Base-by-base conservation (phyloP, 495 filamentous ascomycete species). In the Entonaema liquescens region DNA sequence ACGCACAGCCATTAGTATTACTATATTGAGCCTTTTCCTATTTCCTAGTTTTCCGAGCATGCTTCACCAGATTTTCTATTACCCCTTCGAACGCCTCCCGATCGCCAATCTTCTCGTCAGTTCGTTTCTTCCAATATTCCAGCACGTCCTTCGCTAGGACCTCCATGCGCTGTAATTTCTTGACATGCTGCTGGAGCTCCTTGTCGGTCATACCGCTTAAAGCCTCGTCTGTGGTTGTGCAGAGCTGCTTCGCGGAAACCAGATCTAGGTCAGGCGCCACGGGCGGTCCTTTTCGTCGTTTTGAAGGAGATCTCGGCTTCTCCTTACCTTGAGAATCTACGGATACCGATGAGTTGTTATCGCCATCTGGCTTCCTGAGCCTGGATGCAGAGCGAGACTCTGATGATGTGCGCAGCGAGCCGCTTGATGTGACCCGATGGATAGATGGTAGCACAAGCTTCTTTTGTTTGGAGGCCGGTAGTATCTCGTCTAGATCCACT, bases 11-110 rank as follows among this genome's bases (percentile, higher is more conserved):
- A 53, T 59, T 64, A 65, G 3, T 19, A 69, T 65, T 65, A 56
- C 29, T 64, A 44, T 63, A 62, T 65, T 47, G n/a, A 49, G 54
- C 47, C 59, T 66, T 26, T 28, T 36, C 31, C 69, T 74, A 88
- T 79, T 94, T 95, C 76, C 95, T 84, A 53, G 92, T 90, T 76
- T 94, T 92, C 80, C 93, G 85, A 8, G 96, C 95, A 83, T 97
- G 95, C 79, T 91, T 95, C 47, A 99, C 95, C 64, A 99, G 81
- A 77, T 98, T 97, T 81, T 98, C 96, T 84, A 99, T 97, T 8
- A 99, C 95, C 0, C 92, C 93, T 75, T 99, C 95, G 83, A 99
- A 98, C 5, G 93, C 93, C 80, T 98, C 95, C 72, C 96, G 92
- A 70, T 99, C 95, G 28, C 91, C 89, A 60, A 96, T 82, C 60